Evolutionary conservation across 148 eudicot species (phyloP).

Genomic region (Silene latifolia): DNA sequence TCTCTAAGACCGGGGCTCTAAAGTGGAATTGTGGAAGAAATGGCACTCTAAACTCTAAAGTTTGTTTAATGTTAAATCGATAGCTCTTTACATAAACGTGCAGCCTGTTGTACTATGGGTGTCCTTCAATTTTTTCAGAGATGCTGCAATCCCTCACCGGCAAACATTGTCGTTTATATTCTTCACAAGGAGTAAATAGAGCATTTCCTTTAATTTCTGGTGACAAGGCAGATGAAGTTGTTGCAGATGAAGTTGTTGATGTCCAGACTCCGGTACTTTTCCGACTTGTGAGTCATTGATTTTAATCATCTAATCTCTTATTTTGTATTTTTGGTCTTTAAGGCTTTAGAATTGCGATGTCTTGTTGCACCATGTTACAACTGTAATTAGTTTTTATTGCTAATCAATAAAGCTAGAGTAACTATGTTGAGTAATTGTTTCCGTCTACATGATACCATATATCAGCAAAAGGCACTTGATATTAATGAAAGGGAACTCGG

Average conservation of each 20-base stretch:
- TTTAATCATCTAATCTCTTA: constrained; percentile 6
- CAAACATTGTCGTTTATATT: not conserved
- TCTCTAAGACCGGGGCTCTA: not conserved
- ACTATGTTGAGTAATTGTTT: too few relatives aligned
- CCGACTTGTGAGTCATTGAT: constrained; percentile 59
- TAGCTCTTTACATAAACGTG: not conserved
- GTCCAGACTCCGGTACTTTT: constrained; percentile 92
- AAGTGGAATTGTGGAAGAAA: not conserved
- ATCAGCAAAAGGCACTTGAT: too few relatives aligned
- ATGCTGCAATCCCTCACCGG: not conserved
- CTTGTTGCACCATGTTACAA: too few relatives aligned
- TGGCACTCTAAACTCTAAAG: not conserved
- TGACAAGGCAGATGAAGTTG: constrained; percentile 77
- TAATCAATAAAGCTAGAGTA: too few relatives aligned
- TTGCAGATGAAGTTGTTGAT: constrained; percentile 83
- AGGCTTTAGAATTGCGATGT: too few relatives aligned
- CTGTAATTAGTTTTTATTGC: too few relatives aligned
- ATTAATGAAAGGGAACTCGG: too few relatives aligned
- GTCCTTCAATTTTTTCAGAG: not conserved
- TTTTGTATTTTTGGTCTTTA: not conserved
- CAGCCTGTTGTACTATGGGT: not conserved
- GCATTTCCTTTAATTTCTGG: constrained; percentile 88
- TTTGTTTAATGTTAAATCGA: not conserved
- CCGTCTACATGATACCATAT: too few relatives aligned
- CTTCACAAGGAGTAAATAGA: constrained; percentile 79